phyloP scores from a whole-genome alignment of 306 rosid genomes.

The Acacia acuminata region DNA sequence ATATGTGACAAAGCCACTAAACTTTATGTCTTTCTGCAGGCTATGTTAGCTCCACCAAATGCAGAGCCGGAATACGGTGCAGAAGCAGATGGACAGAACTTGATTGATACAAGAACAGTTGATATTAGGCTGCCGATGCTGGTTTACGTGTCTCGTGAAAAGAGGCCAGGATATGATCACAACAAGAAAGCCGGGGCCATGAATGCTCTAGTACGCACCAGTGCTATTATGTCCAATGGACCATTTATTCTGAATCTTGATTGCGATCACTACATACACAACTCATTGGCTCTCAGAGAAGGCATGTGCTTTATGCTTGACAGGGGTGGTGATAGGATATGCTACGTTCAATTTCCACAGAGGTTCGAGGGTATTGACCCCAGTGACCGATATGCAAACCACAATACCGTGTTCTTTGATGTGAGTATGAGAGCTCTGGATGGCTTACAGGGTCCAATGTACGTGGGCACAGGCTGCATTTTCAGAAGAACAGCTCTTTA shows the following conservation, averaged over 20 bases:
- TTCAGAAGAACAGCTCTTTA: conserved; percentile 85
- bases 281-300: conserved; percentile 81
- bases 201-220: conserved; percentile 86
- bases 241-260: conserved; percentile 87
- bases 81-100: conserved; percentile 63
- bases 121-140: conserved; percentile 81
- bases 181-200: conserved; percentile 94
- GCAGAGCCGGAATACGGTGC: conserved; percentile 69
- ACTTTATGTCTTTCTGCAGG: conserved; percentile 43
- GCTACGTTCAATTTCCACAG: conserved; percentile 87
- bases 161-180: conserved; percentile 81
- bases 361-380: conserved; percentile 90
- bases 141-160: conserved; percentile 86
- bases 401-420: conserved; percentile 87
- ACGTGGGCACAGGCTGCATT: conserved; percentile 88
- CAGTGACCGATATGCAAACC: conserved; percentile 79
- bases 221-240: conserved; percentile 89
- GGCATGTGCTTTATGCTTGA: conserved; percentile 97
- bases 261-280: conserved; percentile 83
- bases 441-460: conserved; percentile 88
- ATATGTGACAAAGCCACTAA: not conserved
- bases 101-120: conserved; percentile 70
- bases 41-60: conserved; percentile 87
- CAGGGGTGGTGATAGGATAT: conserved; percentile 81
- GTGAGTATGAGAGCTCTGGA: conserved; percentile 90